phyloP scores from a whole-genome alignment of 768 basidiomycete species.

The Melanogaster broomeanus region DNA sequence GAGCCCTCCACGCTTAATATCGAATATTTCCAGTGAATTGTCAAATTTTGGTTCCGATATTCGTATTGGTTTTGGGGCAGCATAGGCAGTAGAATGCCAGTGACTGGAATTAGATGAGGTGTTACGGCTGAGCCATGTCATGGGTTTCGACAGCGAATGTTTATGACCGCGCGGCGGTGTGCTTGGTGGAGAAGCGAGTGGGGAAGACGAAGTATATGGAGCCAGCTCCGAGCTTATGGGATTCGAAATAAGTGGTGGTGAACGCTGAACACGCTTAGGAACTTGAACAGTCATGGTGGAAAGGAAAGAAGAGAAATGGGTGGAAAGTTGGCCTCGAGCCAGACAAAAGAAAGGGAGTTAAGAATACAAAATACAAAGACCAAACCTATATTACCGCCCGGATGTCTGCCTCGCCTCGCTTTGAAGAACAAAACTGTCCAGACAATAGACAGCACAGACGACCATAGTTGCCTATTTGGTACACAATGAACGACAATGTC shows the following conservation, averaged over 20 bases:
- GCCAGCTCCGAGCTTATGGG: constrained; percentile 27
- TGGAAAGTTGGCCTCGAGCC: too few relatives aligned
- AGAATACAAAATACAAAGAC: constrained; percentile 14
- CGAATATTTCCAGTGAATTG: constrained; percentile 33
- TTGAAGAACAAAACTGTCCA: constrained; percentile 5
- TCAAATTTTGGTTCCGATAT: constrained; percentile 46
- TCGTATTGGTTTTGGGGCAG: constrained; percentile 40
- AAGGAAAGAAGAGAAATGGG: background rate
- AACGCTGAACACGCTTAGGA: constrained; percentile 21
- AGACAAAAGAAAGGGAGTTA: background rate
- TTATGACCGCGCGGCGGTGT: constrained; percentile 33
- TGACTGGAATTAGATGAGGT: constrained; percentile 33
- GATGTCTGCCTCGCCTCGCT: constrained; percentile 1
- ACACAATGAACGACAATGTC: constrained; percentile 18
- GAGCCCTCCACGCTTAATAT: constrained; percentile 41
- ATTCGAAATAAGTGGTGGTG: constrained; percentile 14
- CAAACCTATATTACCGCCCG: background rate
- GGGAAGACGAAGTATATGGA: constrained; percentile 17
- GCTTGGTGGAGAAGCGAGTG: constrained; percentile 29
- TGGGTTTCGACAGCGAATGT: constrained; percentile 41
- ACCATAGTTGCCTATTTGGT: constrained; percentile 27
- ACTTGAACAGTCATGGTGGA: constrained; percentile 28
- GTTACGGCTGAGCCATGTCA: constrained; percentile 44
- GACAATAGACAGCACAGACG: constrained; percentile 24
- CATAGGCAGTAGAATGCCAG: constrained; percentile 25